phyloP scores from a whole-genome alignment of 2,329 filamentous ascomycete genomes.

The Apiospora rasikravindrae region DNA sequence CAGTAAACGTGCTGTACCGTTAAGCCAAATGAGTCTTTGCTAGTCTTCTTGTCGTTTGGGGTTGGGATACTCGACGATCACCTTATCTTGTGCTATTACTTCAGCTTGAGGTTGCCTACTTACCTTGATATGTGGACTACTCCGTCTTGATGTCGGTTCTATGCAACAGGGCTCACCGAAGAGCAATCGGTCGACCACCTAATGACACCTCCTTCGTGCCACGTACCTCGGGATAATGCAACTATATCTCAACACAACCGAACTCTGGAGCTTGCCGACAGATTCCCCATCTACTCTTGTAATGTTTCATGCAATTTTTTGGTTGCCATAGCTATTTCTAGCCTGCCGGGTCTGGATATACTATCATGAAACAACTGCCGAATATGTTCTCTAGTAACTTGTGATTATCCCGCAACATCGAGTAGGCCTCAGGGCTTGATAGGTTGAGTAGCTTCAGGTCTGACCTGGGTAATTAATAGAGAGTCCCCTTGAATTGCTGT shows the following conservation, averaged over 20 bases:
- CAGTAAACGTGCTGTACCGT: neutral
- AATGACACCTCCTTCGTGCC: neutral
- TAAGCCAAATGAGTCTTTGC: neutral
- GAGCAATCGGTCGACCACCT: neutral
- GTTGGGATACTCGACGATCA: neutral
- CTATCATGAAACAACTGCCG: no score
- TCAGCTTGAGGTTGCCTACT: neutral
- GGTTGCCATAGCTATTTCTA: no score
- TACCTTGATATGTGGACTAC: neutral
- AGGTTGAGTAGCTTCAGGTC: no score
- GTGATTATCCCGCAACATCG: no score
- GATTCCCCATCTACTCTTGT: no score
- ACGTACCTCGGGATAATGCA: neutral
- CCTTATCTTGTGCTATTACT: neutral
- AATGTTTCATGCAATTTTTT: no score
- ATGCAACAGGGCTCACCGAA: neutral
- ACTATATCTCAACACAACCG: no score
- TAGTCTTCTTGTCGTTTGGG: neutral
- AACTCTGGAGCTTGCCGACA: no score
- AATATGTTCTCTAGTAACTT: no score
- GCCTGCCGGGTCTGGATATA: no score
- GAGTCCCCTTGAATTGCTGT: neutral
- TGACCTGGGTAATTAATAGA: no score
- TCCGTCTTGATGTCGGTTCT: neutral
- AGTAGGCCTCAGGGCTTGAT: no score